These are phyloP conservation scores for Malus hybrid DNA, from an alignment of 331 rosid genomes.

Conservation along the genomic window DNA sequence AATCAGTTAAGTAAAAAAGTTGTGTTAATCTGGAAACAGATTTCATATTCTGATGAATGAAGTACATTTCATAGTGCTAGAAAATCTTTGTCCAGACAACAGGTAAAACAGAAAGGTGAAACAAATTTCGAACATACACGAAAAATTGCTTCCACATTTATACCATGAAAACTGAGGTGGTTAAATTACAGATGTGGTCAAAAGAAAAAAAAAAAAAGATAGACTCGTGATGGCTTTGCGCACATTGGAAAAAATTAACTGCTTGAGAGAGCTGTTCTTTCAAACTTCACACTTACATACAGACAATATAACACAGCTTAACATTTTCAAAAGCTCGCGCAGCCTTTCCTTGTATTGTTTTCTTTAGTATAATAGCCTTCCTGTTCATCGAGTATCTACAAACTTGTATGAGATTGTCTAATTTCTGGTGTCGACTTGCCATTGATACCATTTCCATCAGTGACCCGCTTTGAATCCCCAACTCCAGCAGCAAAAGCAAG, in stretches of 20 bases:
- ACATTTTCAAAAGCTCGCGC: not conserved
- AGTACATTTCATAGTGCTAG: not conserved
- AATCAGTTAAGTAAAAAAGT: too few relatives aligned
- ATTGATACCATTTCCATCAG: conserved; percentile 6
- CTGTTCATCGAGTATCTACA: not conserved
- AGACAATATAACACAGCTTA: not conserved
- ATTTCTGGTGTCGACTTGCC: not conserved
- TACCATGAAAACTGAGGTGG: not conserved
- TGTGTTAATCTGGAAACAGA: too few relatives aligned
- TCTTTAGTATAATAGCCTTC: not conserved
- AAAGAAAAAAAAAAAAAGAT: not conserved
- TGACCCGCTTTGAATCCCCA: conserved; percentile 28
- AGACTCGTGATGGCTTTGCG: conserved; percentile 8
- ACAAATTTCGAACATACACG: not conserved
- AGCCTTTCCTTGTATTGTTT: not conserved
- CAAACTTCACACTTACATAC: not conserved
- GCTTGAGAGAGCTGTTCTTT: not conserved
- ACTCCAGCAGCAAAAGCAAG: conserved; percentile 22
- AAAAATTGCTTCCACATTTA: not conserved
- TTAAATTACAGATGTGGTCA: not conserved
- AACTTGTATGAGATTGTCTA: not conserved
- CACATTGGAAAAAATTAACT: conserved; percentile 4
- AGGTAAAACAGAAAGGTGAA: not conserved
- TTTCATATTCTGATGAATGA: conserved; percentile 5
- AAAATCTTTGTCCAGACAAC: too few relatives aligned